Evolutionary conservation across 305 asterid genomes (phyloP).

Genomic region (Fraxinus floribunda): DNA sequence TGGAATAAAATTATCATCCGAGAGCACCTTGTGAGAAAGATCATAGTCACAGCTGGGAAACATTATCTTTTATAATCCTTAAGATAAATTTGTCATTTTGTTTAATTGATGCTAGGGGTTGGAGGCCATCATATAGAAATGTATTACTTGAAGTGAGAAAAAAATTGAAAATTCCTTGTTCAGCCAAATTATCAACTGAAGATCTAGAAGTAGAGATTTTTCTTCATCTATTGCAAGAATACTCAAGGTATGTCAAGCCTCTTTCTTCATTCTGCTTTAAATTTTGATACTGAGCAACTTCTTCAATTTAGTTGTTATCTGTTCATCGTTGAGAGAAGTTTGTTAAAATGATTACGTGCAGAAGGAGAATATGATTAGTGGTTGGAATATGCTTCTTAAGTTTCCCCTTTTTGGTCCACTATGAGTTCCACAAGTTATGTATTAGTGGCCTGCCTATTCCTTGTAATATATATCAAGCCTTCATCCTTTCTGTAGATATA

Average conservation of each 20-base stretch:
- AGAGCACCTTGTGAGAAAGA: neutral
- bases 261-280: neutral
- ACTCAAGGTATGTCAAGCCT: conserved; percentile 51
- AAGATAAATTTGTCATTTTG: conserved; percentile 17
- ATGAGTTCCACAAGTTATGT: neutral
- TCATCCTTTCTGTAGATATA: neutral
- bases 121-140: conserved; percentile 88
- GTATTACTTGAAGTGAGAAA: conserved; percentile 82
- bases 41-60: conserved; percentile 6
- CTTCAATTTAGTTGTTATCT: neutral
- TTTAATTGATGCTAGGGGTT: conserved; percentile 59
- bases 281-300: neutral
- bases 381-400: neutral
- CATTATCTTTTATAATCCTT: neutral
- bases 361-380: neutral
- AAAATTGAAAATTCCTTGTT: conserved; percentile 68
- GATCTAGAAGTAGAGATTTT: conserved; percentile 89
- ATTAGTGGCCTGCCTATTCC: neutral
- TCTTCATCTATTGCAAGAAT: conserved; percentile 84
- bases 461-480: neutral
- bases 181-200: conserved; percentile 74
- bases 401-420: neutral
- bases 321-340: neutral
- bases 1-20: neutral
- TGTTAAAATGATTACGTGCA: neutral